Percentiles rank a stretch among this genome's conserved stretches.
These are phyloP conservation scores for Cladophialophora carrionii DNA, from an alignment of 2,329 filamentous ascomycete species.

Conservation along the genomic window DNA sequence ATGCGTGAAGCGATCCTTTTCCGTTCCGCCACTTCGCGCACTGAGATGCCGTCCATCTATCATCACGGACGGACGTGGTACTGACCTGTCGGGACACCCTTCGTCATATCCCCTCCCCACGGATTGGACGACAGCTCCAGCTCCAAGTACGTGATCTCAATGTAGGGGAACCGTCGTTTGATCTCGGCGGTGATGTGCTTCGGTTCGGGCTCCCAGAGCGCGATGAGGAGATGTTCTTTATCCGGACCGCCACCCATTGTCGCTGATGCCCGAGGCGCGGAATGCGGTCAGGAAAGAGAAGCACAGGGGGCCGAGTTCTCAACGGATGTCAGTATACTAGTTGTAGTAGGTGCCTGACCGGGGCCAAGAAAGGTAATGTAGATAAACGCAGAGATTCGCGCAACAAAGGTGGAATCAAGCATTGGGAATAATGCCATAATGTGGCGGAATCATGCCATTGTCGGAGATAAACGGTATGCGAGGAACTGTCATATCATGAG, in stretches of 20 bases:
- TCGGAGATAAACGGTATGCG: constrained; percentile 9
- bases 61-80: constrained; percentile 22
- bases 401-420: background rate
- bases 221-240: constrained; percentile 49
- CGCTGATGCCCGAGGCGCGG: background rate
- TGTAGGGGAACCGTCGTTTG: constrained; percentile 49
- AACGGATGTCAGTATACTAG: too few relatives aligned
- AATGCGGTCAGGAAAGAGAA: background rate
- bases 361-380: background rate
- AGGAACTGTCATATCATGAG: background rate
- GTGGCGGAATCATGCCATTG: background rate
- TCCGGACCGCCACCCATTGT: constrained; percentile 53
- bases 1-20: constrained; percentile 6
- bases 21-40: background rate
- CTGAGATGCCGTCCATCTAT: background rate
- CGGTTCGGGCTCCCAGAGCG: constrained; percentile 51
- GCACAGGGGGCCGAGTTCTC: too few relatives aligned
- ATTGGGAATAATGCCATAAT: background rate
- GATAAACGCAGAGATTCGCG: background rate
- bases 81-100: constrained; percentile 33
- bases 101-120: constrained; percentile 4
- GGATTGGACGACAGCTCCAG: constrained; percentile 33
- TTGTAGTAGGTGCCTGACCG: background rate
- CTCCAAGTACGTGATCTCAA: constrained; percentile 51
- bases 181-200: constrained; percentile 45